These are phyloP conservation scores for Lasiosphaeria miniovina DNA, from an alignment of 495 filamentous ascomycete genomes.

Conservation along the genomic window DNA sequence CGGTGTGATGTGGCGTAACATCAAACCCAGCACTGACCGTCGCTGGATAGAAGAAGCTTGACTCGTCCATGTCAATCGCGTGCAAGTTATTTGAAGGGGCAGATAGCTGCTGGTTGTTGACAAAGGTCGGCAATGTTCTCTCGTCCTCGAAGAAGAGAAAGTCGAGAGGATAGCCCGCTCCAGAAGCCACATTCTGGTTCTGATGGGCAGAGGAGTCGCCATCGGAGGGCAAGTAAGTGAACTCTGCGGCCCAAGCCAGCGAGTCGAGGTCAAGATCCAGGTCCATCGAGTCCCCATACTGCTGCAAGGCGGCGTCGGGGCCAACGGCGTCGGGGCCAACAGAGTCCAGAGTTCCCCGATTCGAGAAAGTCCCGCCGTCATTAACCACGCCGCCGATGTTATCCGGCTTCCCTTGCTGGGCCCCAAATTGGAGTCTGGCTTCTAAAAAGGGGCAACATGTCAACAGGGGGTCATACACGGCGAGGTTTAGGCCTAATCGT, in stretches of 20 bases:
- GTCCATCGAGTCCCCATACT: conserved; percentile 11
- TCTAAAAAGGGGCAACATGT: neutral
- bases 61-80: neutral
- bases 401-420: neutral
- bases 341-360: neutral
- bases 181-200: neutral
- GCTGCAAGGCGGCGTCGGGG: neutral
- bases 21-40: neutral
- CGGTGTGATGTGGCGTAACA: neutral
- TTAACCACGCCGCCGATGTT: neutral
- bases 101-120: neutral
- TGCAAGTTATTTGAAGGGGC: neutral
- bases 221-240: conserved; percentile 10
- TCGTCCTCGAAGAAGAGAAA: conserved; percentile 31
- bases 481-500: too few species aligned
- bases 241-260: conserved; percentile 19
- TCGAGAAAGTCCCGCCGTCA: neutral
- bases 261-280: conserved; percentile 22
- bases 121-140: conserved; percentile 11
- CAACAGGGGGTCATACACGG: neutral
- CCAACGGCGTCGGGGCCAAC: neutral
- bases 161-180: conserved; percentile 10
- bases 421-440: neutral
- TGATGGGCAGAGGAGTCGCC: conserved; percentile 8
- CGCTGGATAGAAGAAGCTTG: neutral